Evolutionary conservation across 176 grass and related monocot genomes (phyloP), one percentile per base, ranked within the genome.

Genomic region (Oryza rufipogon): DNA sequence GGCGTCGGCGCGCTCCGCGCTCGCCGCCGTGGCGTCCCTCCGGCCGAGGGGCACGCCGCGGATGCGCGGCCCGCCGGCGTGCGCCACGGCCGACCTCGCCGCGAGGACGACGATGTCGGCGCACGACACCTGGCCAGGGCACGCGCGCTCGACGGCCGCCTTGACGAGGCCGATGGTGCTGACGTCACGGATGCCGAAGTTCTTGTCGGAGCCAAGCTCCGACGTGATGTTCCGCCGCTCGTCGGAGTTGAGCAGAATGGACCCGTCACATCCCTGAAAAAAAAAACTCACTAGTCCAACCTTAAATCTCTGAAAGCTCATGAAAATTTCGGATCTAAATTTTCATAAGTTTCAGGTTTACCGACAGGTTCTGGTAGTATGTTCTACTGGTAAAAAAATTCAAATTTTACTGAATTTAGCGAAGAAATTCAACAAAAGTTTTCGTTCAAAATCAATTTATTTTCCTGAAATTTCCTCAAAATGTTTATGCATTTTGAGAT

Each of bases 91-190:
- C 39, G 45, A 61, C 38, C 61, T 66, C 14, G 76, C 76, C 4
- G 11, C 76, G 8, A 79, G 76, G 76, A 79, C 76, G 61, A 79
- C 41, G 61, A 79, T 47, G 76, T 79, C 76, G 23, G 76, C 76
- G 39, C 76, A 79, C 23, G 76, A 79, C 23, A 79, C 76, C 8
- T 4, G 61, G 61, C 76, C 61, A 0, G 76, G 76, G 41, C 76
- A 79, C 14, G 58, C 13, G 39, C 8, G 39, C 42, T 79, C 76
- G 13, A 79, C 76, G 76, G 76, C 76, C 14, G 76, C n/a, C 76
- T 79, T 79, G 14, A 79, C 76, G 15, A 16, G 39, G 39, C 76
- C 33, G 76, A 79, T 47, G 9, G 76, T 66, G 76, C 3, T 16
- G 76, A 66, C 76, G 41, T 79, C 51, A 9, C 61, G 61, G 61